Evolutionary conservation across 2,329 filamentous ascomycete genomes (phyloP).

Genomic region (Basipetospora chlamydospora): DNA sequence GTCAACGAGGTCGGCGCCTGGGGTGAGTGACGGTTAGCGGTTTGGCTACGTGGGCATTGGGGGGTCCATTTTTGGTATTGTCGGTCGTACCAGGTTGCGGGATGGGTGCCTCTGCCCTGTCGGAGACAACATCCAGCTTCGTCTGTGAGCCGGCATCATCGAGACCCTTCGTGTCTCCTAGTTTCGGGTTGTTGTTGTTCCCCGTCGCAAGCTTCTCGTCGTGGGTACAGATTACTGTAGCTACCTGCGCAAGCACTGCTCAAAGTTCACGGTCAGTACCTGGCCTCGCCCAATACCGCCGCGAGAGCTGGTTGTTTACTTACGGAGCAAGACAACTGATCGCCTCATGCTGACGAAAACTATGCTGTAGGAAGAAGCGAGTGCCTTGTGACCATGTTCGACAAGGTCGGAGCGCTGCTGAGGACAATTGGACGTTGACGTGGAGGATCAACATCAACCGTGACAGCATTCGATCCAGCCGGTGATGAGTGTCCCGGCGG

Average conservation of each 20-base stretch:
- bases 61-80: background rate
- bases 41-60: background rate
- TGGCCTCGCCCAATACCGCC: background rate
- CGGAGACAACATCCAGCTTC: background rate
- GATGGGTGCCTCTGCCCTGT: background rate
- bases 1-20: constrained; percentile 39
- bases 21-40: constrained; percentile 4
- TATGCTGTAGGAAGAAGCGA: background rate
- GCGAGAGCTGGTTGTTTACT: background rate
- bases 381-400: too few relatives aligned
- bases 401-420: background rate
- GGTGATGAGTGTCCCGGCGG: too few relatives aligned
- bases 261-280: background rate
- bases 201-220: constrained; percentile 3
- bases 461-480: too few relatives aligned
- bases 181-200: background rate
- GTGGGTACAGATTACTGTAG: background rate
- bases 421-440: too few relatives aligned
- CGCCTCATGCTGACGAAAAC: constrained; percentile 3
- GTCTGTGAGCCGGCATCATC: constrained; percentile 1
- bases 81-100: background rate
- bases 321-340: constrained; percentile 5
- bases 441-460: too few relatives aligned
- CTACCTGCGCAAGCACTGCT: constrained; percentile 5
- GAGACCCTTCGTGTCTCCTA: background rate